Base-by-base conservation (phyloP, 1,139 yeast species). In the Saccharomyces hybrid region DNA sequence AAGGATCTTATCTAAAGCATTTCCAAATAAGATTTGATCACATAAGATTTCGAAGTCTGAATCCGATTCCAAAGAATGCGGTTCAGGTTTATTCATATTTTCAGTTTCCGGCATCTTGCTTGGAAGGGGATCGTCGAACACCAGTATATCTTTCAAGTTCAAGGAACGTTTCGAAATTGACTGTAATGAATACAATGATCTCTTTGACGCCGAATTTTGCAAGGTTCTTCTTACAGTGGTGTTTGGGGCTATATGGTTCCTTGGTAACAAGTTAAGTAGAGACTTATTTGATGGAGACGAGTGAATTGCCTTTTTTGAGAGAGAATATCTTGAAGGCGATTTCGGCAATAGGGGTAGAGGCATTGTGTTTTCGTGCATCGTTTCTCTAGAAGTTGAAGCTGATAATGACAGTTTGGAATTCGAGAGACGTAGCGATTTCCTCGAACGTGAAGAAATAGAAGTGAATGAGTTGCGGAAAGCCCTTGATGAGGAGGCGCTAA, bases 161-260 rank as follows among this genome's bases (percentile, higher is more conserved):
- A 70, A 52, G 1, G 73, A 69, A 42, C 69, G 64, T 48, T 67
- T 70, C 2, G 73, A 70, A 42, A 70, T 70, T 0, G 72, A 68
- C 27, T 60, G 62, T 38, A 64, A 55, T 1, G 72, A 69, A 51
- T 70, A 70, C 32, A 70, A 50, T 0, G 72, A 69, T 49, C 68
- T 61, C 44, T 67, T 68, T 2, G 70, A 67, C 32, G 66, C 68
- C 1, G 70, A 67, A 47, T 66, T 66, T 26, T 64, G 66, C 23
- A 65, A 49, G 4, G 69, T 65, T 54, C 62, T 63, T 47, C 56
- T 57, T 5, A 32, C 38, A 32, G 38, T 32, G 14, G 38, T 13
- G 14, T 11, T 32, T 32, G 20, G 38, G 14, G 42, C 38, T 26
- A 55, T 20, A 9, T 54, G 50, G 27, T 42, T 53, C 38, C 42